Evolutionary conservation across 2,329 filamentous ascomycete genomes (phyloP).

Genomic region (Ophiostoma fasciatum): DNA sequence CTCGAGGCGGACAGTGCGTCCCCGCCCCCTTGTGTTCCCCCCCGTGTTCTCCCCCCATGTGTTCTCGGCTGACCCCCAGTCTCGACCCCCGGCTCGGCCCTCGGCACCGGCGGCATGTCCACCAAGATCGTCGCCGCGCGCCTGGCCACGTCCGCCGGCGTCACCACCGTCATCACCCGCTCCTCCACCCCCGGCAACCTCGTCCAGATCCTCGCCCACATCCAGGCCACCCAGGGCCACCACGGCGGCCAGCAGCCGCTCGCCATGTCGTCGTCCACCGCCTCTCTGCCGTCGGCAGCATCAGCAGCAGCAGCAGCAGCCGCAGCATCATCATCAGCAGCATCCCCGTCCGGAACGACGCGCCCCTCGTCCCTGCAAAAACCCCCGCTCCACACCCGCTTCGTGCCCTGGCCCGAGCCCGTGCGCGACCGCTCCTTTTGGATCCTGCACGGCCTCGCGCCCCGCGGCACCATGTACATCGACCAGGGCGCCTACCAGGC

Average conservation of each 20-base stretch:
- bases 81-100: conserved; percentile 70
- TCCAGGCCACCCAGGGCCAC: conserved; percentile 43
- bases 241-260: neutral
- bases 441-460: conserved; percentile 82
- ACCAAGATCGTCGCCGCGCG: conserved; percentile 93
- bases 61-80: conserved; percentile 31
- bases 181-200: conserved; percentile 93
- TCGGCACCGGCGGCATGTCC: conserved; percentile 93
- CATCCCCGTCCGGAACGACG: conserved; percentile 5
- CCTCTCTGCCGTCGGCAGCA: neutral
- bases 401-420: conserved; percentile 69
- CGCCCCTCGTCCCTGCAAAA: conserved; percentile 20
- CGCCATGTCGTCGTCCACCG: conserved; percentile 11
- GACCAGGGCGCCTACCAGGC: conserved; percentile 79
- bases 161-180: conserved; percentile 88
- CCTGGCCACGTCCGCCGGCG: conserved; percentile 82
- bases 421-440: conserved; percentile 94
- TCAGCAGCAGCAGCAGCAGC: conserved; percentile 1
- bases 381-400: conserved; percentile 75
- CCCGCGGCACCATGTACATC: conserved; percentile 84
- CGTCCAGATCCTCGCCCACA: conserved; percentile 66
- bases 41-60: neutral
- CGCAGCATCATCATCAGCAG: conserved; percentile 10
- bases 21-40: neutral
- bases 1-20: conserved; percentile 62